Evolutionary conservation across 1,284 basidiomycete species (phyloP), one percentile per base, ranked within the genome.

Genomic region (Sphagnurus paluster): DNA sequence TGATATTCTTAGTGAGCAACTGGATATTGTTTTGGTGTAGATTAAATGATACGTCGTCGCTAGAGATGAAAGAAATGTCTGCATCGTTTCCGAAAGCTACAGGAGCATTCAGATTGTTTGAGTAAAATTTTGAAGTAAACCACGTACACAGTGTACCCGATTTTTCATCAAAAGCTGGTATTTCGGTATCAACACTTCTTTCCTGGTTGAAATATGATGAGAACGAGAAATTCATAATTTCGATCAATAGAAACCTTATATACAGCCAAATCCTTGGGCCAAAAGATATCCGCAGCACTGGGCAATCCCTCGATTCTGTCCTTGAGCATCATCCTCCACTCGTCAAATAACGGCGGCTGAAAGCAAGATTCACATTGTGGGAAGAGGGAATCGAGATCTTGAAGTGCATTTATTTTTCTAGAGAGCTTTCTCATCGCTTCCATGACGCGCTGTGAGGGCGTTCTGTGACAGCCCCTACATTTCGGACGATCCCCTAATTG

Each of bases 1-100:
- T 34, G 2, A 49, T 16, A 19, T 26, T 33, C 10, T 17, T 30
- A 10, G 44, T 25, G 24, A 43, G 42, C 17, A 35, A 34, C 3
- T 19, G 33, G 10, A 49, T 20, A 10, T 24, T 26, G n/a, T 7
- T 28, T 16, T 26, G 19, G 5, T 23, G n/a, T 13, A 49, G 13
- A 19, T 13, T 5, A 11, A 46, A 46, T 11, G n/a, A n/a, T 13
- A 39, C 8, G 4, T n/a, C 25, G 13, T 49, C 48, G 5, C 33
- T 40, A 13, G 43, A 35, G 26, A 17, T 4, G 14, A 48, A 48
- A 2, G 4, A 34, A 8, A 48, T 32, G 5, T 13, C 14, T 11
- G 8, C 24, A 4, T 21, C 35, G 9, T 9, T 28, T 3, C 6
- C 14, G 3, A 16, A 14, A 6, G 21, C 20, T 13, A 17, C 26